Conservation (phyloP, 371 early-diverging fungal genomes). For the Apophysomyces elegans region DNA sequence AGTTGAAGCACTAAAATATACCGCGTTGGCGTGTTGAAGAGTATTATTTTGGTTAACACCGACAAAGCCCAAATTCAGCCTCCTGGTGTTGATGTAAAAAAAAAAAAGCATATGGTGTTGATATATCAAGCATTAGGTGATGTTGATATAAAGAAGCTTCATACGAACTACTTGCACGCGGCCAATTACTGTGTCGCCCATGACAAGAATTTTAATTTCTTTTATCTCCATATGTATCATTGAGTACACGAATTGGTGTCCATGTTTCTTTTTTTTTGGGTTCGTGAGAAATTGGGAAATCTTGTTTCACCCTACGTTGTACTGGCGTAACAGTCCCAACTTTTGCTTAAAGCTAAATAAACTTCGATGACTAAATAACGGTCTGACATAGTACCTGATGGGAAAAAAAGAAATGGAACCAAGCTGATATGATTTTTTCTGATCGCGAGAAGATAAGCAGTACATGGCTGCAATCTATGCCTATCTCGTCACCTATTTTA, state of each 20-base stretch:
- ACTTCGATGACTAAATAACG: background rate
- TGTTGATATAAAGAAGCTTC: too few species aligned
- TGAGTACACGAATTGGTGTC: background rate
- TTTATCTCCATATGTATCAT: background rate
- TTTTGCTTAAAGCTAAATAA: background rate
- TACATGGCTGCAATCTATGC: too few species aligned
- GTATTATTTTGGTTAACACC: slow-evolving; percentile 1
- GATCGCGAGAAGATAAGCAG: too few species aligned
- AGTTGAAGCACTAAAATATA: slow-evolving; percentile 1
- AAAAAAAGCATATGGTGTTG: too few species aligned
- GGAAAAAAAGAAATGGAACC: background rate
- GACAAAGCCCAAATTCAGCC: too few species aligned
- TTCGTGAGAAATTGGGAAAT: background rate
- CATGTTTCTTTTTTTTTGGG: background rate
- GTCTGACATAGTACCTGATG: background rate
- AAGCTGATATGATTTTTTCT: background rate
- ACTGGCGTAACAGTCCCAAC: background rate
- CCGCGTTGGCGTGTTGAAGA: background rate
- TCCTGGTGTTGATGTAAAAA: too few species aligned
- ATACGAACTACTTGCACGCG: too few species aligned
- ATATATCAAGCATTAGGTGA: too few species aligned
- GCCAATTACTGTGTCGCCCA: too few species aligned
- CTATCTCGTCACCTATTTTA: too few species aligned
- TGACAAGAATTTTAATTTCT: too few species aligned
- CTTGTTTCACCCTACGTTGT: background rate